Evolutionary conservation across 1,284 basidiomycete genomes (phyloP).

Genomic region (Trichosporon sp.): DNA sequence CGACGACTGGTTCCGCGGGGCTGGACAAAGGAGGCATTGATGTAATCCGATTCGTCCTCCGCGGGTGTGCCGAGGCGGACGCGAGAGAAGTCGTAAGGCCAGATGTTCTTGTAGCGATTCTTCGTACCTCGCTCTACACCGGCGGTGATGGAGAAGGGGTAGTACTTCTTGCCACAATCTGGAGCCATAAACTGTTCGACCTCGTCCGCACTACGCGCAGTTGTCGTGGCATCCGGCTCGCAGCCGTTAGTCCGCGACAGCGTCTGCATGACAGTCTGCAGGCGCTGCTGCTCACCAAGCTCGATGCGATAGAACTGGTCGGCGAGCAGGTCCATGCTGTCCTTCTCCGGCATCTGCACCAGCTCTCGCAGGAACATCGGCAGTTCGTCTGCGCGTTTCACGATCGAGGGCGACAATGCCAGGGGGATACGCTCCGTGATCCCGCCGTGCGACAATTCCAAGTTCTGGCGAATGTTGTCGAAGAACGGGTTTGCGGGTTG

Average conservation of each 20-base stretch:
- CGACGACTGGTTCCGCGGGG: conserved; percentile 74
- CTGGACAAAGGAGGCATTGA: conserved; percentile 89
- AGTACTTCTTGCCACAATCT: conserved; percentile 56
- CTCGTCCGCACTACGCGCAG: conserved; percentile 30
- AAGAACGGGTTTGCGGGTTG: conserved; percentile 81
- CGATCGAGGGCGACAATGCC: conserved; percentile 66
- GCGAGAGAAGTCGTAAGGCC: conserved; percentile 82
- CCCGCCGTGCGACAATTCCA: conserved; percentile 80
- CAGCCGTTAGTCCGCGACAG: conserved; percentile 22
- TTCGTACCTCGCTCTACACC: conserved; percentile 93
- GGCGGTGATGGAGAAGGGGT: conserved; percentile 89
- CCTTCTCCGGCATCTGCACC: conserved; percentile 65
- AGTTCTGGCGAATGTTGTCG: conserved; percentile 92
- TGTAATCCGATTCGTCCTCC: conserved; percentile 76
- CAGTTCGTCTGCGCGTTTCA: conserved; percentile 68
- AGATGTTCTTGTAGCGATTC: conserved; percentile 88
- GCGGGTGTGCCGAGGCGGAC: conserved; percentile 66
- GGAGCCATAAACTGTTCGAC: conserved; percentile 35
- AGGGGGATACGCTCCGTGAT: conserved; percentile 80
- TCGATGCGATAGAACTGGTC: conserved; percentile 87
- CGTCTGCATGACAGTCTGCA: conserved; percentile 84
- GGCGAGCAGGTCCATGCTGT: conserved; percentile 59
- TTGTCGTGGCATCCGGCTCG: conserved; percentile 2
- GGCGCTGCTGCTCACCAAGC: conserved; percentile 81
- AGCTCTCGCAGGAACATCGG: conserved; percentile 81